Conservation (phyloP, 441 rosid genomes). For the Bruguiera hainesii region DNA sequence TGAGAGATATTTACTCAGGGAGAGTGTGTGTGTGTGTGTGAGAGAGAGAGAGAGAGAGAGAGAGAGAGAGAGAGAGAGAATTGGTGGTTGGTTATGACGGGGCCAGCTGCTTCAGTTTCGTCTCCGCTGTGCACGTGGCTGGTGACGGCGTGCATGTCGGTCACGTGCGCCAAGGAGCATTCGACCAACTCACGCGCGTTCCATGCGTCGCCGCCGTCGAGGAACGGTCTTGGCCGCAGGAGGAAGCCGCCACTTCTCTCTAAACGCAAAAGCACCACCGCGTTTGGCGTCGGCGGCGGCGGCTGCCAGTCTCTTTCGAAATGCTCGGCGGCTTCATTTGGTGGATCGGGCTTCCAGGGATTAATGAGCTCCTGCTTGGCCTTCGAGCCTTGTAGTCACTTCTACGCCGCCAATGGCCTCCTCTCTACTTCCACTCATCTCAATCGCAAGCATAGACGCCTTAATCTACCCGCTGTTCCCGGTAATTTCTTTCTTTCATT, state of each 20-base stretch:
- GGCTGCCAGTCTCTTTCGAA: background rate
- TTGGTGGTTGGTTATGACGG: constrained; percentile 22
- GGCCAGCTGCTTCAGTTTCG: constrained; percentile 46
- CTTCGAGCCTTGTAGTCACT: constrained; percentile 8
- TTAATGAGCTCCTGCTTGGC: constrained; percentile 15
- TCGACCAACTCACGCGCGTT: constrained; percentile 25
- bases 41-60: background rate
- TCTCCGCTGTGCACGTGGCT: constrained; percentile 95
- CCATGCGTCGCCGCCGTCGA: background rate
- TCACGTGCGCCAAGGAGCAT: constrained; percentile 47
- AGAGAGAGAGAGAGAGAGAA: background rate
- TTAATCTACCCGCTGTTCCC: constrained; percentile 28
- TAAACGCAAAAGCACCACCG: constrained; percentile 22
- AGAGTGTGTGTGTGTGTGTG: background rate
- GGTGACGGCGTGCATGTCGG: constrained; percentile 93
- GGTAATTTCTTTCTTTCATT: constrained; percentile 35
- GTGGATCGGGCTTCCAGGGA: constrained; percentile 12
- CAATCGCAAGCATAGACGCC: constrained; percentile 48
- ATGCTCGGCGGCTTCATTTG: constrained; percentile 12
- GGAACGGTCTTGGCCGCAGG: constrained; percentile 28
- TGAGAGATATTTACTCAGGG: background rate
- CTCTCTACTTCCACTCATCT: constrained; percentile 27
- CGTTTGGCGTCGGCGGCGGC: constrained; percentile 8
- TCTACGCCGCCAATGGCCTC: constrained; percentile 1
- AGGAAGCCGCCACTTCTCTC: constrained; percentile 38